Conservation (phyloP, 2,329 filamentous ascomycete genomes). For the Epichloe hybrida region DNA sequence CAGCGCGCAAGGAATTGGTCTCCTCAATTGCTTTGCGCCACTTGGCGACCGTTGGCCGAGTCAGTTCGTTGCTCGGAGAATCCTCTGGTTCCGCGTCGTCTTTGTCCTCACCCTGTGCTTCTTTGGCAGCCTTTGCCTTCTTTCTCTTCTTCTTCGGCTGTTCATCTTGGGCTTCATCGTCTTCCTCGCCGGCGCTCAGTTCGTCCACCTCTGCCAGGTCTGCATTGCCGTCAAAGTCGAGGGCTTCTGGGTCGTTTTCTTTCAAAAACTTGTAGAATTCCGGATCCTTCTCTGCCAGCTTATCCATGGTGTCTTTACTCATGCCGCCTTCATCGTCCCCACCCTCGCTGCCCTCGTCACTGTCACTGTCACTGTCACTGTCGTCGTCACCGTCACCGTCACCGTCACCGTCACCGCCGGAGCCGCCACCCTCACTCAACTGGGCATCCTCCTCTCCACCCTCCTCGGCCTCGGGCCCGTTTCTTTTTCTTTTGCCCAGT, state of each 20-base stretch:
- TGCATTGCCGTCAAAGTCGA: conserved; percentile 77
- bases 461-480: conserved; percentile 33
- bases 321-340: conserved; percentile 52
- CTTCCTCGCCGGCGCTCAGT: conserved; percentile 52
- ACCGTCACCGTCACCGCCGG: conserved; percentile 26
- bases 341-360: conserved; percentile 22
- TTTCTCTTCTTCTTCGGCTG: conserved; percentile 52
- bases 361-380: too few relatives aligned
- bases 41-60: conserved; percentile 60
- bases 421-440: conserved; percentile 24
- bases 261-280: conserved; percentile 97
- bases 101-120: conserved; percentile 31
- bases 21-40: conserved; percentile 75
- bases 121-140: conserved; percentile 35
- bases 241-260: conserved; percentile 84
- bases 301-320: conserved; percentile 75
- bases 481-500: conserved; percentile 59
- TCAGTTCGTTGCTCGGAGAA: conserved; percentile 52
- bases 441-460: conserved; percentile 27
- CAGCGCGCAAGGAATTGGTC: conserved; percentile 72
- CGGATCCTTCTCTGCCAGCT: conserved; percentile 82
- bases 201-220: conserved; percentile 79
- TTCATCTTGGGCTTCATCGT: conserved; percentile 34
- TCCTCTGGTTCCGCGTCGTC: conserved; percentile 30
- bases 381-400: conserved; percentile 19